Percentiles rank a stretch among this genome's conserved stretches.
Conservation (phyloP, 2,329 filamentous ascomycete species). For the Claviceps purpurea region DNA sequence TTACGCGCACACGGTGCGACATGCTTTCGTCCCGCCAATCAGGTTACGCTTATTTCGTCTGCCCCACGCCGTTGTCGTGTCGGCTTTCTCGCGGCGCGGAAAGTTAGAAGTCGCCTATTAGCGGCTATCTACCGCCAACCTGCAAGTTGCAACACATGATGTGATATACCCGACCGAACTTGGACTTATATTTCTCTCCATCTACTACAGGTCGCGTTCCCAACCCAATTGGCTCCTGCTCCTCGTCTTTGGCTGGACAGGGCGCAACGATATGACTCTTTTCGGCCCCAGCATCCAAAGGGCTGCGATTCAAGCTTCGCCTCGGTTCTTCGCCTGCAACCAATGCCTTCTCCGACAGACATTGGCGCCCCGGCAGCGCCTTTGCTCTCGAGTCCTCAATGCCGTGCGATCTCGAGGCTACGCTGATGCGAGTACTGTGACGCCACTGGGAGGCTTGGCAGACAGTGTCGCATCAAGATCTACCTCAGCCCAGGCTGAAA, state of each 20-base stretch:
- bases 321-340: slow-evolving; percentile 31
- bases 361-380: slow-evolving; percentile 12
- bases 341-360: slow-evolving; percentile 31
- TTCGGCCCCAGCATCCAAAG: slow-evolving; percentile 29
- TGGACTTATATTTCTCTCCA: background rate
- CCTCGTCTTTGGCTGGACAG: background rate
- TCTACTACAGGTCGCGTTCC: background rate
- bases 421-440: slow-evolving; percentile 19
- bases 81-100: background rate
- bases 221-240: background rate
- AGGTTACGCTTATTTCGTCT: slow-evolving; percentile 11
- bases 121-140: background rate
- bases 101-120: background rate
- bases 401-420: slow-evolving; percentile 26
- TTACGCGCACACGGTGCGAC: background rate
- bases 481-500: slow-evolving; percentile 9
- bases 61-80: background rate
- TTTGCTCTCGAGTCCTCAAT: slow-evolving; percentile 26
- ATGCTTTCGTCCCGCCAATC: slow-evolving; percentile 16
- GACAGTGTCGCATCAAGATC: slow-evolving; percentile 14
- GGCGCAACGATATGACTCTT: slow-evolving; percentile 22
- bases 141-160: background rate
- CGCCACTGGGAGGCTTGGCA: slow-evolving; percentile 15
- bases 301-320: slow-evolving; percentile 24
- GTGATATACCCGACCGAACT: background rate